A percentile compares a stretch with the other conserved stretches of the same genome.
Evolutionary conservation across 1,139 yeast genomes (phyloP).

Genomic region (Hyphopichia burtonii): DNA sequence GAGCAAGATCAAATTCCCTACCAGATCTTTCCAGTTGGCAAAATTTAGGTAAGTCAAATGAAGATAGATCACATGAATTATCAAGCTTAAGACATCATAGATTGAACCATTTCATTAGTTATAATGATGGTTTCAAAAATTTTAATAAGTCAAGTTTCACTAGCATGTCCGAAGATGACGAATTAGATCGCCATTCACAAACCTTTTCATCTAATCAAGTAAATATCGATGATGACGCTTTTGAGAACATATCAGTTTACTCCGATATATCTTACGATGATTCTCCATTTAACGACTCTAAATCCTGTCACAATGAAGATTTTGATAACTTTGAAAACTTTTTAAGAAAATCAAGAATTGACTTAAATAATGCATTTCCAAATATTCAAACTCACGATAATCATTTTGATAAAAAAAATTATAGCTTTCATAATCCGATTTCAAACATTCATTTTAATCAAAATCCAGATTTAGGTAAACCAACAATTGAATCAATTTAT

Average conservation of each 20-base stretch:
- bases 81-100: slow-evolving; percentile 20
- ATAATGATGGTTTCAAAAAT: slow-evolving; percentile 7
- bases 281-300: slow-evolving; percentile 17
- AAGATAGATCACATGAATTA: slow-evolving; percentile 7
- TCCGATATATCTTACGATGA: slow-evolving; percentile 24
- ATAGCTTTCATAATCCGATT: slow-evolving; percentile 41
- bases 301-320: slow-evolving; percentile 7
- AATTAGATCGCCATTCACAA: slow-evolving; percentile 2
- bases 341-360: slow-evolving; percentile 34
- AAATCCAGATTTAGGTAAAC: slow-evolving; percentile 19
- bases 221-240: slow-evolving; percentile 7
- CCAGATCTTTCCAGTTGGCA: slow-evolving; percentile 16
- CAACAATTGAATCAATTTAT: slow-evolving; percentile 31
- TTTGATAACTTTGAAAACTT: slow-evolving; percentile 33
- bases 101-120: slow-evolving; percentile 25
- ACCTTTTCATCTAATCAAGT: background rate
- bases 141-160: background rate
- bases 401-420: slow-evolving; percentile 12
- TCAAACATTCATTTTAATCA: slow-evolving; percentile 21
- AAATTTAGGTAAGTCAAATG: slow-evolving; percentile 8
- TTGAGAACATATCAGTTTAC: slow-evolving; percentile 23
- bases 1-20: slow-evolving; percentile 21
- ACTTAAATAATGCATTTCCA: slow-evolving; percentile 27
- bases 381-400: slow-evolving; percentile 13
- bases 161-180: slow-evolving; percentile 3